A percentile compares a stretch with the other conserved stretches of the same genome.
Evolutionary conservation across 2,329 filamentous ascomycete species (phyloP).

Genomic region (Metarhizium robertsii): DNA sequence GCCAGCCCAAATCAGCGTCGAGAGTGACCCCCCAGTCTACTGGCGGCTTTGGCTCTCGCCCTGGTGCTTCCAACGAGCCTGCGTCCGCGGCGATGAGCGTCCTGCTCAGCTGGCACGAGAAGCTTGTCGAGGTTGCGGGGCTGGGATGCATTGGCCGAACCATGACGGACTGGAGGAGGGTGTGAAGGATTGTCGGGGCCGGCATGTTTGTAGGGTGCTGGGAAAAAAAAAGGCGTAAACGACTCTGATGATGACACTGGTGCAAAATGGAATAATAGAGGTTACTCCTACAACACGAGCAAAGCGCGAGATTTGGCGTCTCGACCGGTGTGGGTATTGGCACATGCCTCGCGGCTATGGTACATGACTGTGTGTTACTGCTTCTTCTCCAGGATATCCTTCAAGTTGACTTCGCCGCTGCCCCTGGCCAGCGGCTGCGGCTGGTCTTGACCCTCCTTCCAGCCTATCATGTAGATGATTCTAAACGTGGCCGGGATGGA

Average conservation of each 20-base stretch:
- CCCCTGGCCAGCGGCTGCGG: conserved; percentile 72
- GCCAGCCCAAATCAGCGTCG: conserved; percentile 24
- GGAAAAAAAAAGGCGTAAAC: background rate
- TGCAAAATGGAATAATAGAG: background rate
- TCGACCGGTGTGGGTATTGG: no score
- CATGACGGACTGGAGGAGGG: conserved; percentile 93
- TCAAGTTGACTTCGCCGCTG: conserved; percentile 78
- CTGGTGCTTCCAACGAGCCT: conserved; percentile 49
- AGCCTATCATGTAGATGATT: conserved; percentile 97
- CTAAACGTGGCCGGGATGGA: conserved; percentile 84
- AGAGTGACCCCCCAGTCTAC: conserved; percentile 65
- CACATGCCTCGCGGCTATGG: background rate
- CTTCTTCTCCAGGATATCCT: conserved; percentile 58
- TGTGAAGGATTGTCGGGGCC: conserved; percentile 11
- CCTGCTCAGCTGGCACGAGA: conserved; percentile 96
- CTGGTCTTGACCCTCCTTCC: conserved; percentile 78
- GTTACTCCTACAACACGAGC: background rate
- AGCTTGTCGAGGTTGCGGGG: conserved; percentile 89
- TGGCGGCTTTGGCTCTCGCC: conserved; percentile 55
- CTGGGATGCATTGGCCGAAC: conserved; percentile 84
- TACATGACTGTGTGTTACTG: conserved; percentile 11
- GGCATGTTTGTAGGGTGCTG: background rate
- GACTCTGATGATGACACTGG: background rate
- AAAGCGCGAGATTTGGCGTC: background rate
- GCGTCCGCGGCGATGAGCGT: conserved; percentile 92